Base-by-base conservation (phyloP, 2,329 filamentous ascomycete species). In the Epichloe gansuensis region DNA sequence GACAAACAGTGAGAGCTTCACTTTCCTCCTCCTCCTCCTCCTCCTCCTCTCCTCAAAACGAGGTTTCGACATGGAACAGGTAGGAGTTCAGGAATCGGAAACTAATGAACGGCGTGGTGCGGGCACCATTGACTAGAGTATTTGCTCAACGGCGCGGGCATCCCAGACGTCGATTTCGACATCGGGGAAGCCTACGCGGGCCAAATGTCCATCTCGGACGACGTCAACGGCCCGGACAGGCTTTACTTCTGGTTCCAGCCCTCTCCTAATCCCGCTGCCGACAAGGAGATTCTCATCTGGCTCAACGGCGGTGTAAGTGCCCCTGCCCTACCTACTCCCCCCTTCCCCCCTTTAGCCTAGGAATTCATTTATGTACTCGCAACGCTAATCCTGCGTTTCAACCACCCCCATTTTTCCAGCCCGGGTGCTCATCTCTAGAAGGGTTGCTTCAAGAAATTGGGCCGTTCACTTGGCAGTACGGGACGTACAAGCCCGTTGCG, bases 361-460 rank as follows among this genome's bases (percentile, higher is more conserved):
- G 7, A 8, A 8, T 8, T 28, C 7, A 8, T 31, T 4, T 31
- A 8, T 31, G 1, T 31, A 4, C 13, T 5, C n/a, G 2, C 9
- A 17, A 42, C 9, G 43, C 43, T 45, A 45, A 45, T 25, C 7
- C 21, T 9, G 28, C 23, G 8, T 17, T 4, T 31, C 8, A n/a
- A n/a, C 4, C 8, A 4, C 9, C 34, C 5, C 25, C 12, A 4
- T 3, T 4, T 23, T 28, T 2, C 15, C 31, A 57, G 49, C 77
- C 77, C 15, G 77, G 76, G 23, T 81, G 76, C 59, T 74, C 72
- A 37, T 86, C 82, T 1, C 73, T 88, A 8, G 76, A 82, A 59
- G 86, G 84, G 7, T 71, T 91, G 1, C 65, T 91, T 6, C 85
- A 88, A 47, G 87, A 91, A 60, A 91, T 89, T 59, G 86, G 87